These are phyloP conservation scores for Psilocybe cyanescens DNA, from an alignment of 768 basidiomycete genomes.

Conservation along the genomic window DNA sequence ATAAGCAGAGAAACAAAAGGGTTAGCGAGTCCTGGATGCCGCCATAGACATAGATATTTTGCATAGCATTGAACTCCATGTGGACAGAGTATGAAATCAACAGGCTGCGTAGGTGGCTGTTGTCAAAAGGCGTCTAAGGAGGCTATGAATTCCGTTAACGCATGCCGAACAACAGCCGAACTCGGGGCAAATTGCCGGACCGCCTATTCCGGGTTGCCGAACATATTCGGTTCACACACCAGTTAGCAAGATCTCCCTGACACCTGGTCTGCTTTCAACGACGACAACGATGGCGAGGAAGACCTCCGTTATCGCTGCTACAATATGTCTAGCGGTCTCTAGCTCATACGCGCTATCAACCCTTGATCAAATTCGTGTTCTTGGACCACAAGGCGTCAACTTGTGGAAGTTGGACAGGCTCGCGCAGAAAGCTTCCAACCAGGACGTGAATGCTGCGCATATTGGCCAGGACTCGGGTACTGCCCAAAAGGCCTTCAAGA, in stretches of 20 bases:
- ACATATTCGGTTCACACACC: not conserved
- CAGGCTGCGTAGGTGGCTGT: too few relatives aligned
- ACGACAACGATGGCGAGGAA: slow-evolving; percentile 13
- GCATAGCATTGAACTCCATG: too few relatives aligned
- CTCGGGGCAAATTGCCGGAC: too few relatives aligned
- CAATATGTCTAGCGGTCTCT: slow-evolving; percentile 1
- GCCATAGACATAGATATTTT: too few relatives aligned
- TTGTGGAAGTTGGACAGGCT: slow-evolving; percentile 55
- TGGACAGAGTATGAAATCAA: too few relatives aligned
- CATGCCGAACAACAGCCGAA: too few relatives aligned
- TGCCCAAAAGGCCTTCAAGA: slow-evolving; percentile 2
- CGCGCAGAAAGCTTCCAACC: slow-evolving; percentile 16
- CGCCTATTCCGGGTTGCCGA: not conserved
- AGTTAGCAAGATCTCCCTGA: not conserved
- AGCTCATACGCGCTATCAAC: slow-evolving; percentile 11
- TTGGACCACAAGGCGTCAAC: slow-evolving; percentile 67
- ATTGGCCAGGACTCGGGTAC: slow-evolving; percentile 9
- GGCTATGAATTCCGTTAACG: too few relatives aligned
- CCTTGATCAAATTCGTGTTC: slow-evolving; percentile 23
- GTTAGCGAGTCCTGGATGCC: too few relatives aligned
- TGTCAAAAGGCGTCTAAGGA: too few relatives aligned
- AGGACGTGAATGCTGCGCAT: slow-evolving; percentile 12
- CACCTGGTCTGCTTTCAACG: not conserved
- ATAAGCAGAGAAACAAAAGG: too few relatives aligned
- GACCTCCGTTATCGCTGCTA: slow-evolving; percentile 8